Base-by-base conservation (phyloP, 139 green algal species). In the Haematococcus sp. region DNA sequence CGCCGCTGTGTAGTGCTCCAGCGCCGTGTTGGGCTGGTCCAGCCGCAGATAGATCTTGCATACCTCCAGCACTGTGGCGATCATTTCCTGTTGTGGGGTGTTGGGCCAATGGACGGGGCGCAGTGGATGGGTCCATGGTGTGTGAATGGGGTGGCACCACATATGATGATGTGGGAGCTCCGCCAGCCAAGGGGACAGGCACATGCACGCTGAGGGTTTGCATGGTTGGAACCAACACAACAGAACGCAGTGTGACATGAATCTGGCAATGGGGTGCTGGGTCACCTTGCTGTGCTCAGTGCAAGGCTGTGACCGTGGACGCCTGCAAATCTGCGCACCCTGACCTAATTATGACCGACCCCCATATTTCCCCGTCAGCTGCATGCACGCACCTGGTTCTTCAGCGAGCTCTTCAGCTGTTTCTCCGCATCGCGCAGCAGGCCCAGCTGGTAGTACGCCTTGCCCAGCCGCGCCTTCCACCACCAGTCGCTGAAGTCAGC, bases 371-470 rank as follows among this genome's bases (percentile, higher is more conserved):
- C 27, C 5, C 23, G 7, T 13, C 63, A 52, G 9, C 22, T 27
- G 7, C 7, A 2, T 27, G 4, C 43, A 40, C 63, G 7, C 33
- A 73, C 73, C 63, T 76, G 68, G 27, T 72, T 69, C 31, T 67
- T 81, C 15, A 90, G 68, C 19, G 83, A 83, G 46, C 71, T 87
- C n/a, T 78, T 69, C 32, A 94, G 87, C 76, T 94, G 91, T 73
- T 83, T 84, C 75, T 93, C 90, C 22, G 87, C 86, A 33, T 96
- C 91, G 1, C 88, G 78, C 32, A 93, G 76, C 79, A 94, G 78
- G 4, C 88, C 89, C 46, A 96, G 84, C 79, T 93, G 91, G 76
- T 92, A 94, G 80, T 92, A 93, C 63, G 81, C 88, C 83, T 94
- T 94, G 66, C 89, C 91, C 49, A 93, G 81, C 23, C 89, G 79